Conservation (phyloP, 116 monocot genomes). For the Papilionanthe hybrid region DNA sequence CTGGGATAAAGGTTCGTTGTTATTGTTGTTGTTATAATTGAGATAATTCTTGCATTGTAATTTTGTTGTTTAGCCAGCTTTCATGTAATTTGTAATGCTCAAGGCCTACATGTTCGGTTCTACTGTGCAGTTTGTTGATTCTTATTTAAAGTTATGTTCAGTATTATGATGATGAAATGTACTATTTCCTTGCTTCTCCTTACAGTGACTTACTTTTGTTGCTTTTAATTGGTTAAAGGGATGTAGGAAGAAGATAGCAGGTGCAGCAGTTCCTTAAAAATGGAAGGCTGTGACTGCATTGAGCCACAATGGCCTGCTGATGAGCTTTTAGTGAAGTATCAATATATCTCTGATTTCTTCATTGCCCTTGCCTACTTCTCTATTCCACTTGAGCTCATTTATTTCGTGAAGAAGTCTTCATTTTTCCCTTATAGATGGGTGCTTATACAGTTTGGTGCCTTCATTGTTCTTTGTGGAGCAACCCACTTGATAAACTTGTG, state of each 20-base stretch:
- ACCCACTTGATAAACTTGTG: slow-evolving; percentile 93
- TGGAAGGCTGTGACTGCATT: slow-evolving; percentile 93
- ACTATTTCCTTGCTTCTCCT: not conserved
- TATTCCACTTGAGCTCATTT: slow-evolving; percentile 94
- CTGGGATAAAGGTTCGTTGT: no score
- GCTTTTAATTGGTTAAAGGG: slow-evolving; percentile 2
- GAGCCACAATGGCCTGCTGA: slow-evolving; percentile 79
- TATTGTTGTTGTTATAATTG: not conserved
- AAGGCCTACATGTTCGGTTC: not conserved
- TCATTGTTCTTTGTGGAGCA: slow-evolving; percentile 94
- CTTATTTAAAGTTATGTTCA: not conserved
- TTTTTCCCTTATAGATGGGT: slow-evolving; percentile 97
- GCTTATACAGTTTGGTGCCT: slow-evolving; percentile 88
- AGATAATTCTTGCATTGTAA: not conserved
- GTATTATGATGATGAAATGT: not conserved
- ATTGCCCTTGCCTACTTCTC: slow-evolving; percentile 97
- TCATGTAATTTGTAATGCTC: not conserved
- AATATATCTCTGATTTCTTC: slow-evolving; percentile 96
- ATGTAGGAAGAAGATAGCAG: slow-evolving; percentile 15
- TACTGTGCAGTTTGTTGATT: not conserved
- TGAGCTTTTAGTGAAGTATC: slow-evolving; percentile 84
- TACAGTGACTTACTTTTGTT: not conserved
- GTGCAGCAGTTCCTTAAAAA: slow-evolving; percentile 15
- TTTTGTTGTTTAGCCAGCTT: not conserved
- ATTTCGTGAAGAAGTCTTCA: slow-evolving; percentile 91